Evolutionary conservation across 1,284 basidiomycete species (phyloP).

Genomic region (Trichosporon faecale): DNA sequence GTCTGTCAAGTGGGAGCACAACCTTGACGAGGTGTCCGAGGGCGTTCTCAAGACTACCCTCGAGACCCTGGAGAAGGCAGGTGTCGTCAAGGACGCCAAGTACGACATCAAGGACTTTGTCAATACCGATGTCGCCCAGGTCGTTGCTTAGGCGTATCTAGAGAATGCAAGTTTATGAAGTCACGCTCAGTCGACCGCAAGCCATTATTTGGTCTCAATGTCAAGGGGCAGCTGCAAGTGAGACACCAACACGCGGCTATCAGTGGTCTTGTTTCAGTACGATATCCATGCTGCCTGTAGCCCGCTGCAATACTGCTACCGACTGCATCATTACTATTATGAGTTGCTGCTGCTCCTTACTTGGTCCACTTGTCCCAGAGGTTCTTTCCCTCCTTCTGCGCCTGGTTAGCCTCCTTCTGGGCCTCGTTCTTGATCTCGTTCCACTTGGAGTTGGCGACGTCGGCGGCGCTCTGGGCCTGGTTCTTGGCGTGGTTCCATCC

Average conservation of each 20-base stretch:
- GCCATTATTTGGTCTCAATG: no score
- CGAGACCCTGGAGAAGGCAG: slow-evolving; percentile 65
- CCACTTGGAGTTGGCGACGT: background rate
- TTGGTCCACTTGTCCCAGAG: slow-evolving; percentile 8
- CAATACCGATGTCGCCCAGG: slow-evolving; percentile 57
- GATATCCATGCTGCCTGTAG: no score
- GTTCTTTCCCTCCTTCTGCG: background rate
- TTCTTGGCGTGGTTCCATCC: background rate
- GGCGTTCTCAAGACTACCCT: slow-evolving; percentile 22
- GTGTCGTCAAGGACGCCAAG: slow-evolving; percentile 64
- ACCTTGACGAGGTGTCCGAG: slow-evolving; percentile 62
- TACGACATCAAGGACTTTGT: slow-evolving; percentile 65
- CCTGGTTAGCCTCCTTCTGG: background rate
- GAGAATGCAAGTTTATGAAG: background rate
- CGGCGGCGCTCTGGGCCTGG: background rate
- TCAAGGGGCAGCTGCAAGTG: no score
- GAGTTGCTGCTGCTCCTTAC: background rate
- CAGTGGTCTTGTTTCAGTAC: background rate
- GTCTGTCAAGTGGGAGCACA: slow-evolving; percentile 69
- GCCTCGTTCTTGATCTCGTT: background rate
- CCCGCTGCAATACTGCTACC: background rate
- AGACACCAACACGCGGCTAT: background rate
- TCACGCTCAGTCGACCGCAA: background rate
- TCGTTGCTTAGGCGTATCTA: slow-evolving; percentile 42
- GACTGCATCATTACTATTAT: background rate